A percentile compares a stretch with the other conserved stretches of the same genome.
Conservation (phyloP, 2,329 filamentous ascomycete species). For the Biscogniauxia marginata region DNA sequence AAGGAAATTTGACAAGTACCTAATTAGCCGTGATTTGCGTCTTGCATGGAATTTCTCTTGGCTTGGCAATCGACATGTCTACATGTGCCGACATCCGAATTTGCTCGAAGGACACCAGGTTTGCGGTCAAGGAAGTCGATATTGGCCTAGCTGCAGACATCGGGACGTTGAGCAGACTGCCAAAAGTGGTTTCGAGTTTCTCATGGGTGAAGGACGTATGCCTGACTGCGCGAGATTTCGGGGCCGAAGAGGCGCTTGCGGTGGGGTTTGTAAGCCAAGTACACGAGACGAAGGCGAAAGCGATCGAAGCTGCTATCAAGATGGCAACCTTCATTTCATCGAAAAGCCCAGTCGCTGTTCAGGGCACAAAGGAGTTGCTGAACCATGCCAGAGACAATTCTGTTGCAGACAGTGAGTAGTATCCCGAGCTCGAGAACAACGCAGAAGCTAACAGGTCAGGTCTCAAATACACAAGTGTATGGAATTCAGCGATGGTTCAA, state of each 20-base stretch:
- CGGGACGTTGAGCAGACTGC: conserved; percentile 70
- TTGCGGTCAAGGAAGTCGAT: conserved; percentile 79
- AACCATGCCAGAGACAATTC: conserved; percentile 66
- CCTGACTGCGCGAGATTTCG: conserved; percentile 68
- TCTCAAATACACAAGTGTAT: conserved; percentile 78
- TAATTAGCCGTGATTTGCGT: conserved; percentile 74
- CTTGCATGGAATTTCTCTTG: conserved; percentile 75
- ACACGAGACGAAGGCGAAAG: conserved; percentile 42
- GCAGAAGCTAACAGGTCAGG: conserved; percentile 36
- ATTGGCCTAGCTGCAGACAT: conserved; percentile 80
- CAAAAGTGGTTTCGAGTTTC: conserved; percentile 67
- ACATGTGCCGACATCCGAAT: conserved; percentile 71
- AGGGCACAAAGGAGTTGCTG: conserved; percentile 32
- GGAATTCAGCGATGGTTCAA: conserved; percentile 85
- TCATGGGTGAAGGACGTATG: conserved; percentile 81
- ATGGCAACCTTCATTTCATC: conserved; percentile 56
- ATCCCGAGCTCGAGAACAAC: not conserved
- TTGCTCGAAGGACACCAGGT: conserved; percentile 55
- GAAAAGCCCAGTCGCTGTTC: conserved; percentile 72
- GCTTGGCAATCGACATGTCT: conserved; percentile 73
- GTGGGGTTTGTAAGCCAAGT: conserved; percentile 70
- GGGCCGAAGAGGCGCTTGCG: conserved; percentile 64
- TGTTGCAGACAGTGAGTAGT: conserved; percentile 67
- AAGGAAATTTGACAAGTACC: conserved; percentile 1
- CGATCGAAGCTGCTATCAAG: conserved; percentile 27